phyloP scores from a whole-genome alignment of 148 eudicot genomes.

The Camellia sinensis region DNA sequence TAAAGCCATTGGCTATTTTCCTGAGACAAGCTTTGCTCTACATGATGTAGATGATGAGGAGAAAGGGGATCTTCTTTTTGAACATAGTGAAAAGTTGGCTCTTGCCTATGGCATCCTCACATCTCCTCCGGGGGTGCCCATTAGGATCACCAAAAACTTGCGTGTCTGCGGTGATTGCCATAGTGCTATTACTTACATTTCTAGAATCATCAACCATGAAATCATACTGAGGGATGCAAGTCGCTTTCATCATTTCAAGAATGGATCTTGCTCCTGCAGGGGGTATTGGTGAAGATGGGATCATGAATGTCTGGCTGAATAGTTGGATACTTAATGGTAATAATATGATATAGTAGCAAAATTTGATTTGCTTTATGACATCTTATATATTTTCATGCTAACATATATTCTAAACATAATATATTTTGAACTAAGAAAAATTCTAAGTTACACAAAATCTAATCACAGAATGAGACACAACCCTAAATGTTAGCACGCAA shows the following conservation, averaged over 20 bases:
- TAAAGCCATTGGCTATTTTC: constrained; percentile 66
- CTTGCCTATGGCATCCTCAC: constrained; percentile 73
- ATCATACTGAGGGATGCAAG: constrained; percentile 74
- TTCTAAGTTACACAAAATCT: too few species aligned
- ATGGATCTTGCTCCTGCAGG: constrained; percentile 74
- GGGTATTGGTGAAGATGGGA: constrained; percentile 63
- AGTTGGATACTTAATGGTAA: constrained; percentile 14
- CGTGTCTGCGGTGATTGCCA: constrained; percentile 87
- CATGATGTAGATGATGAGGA: constrained; percentile 92
- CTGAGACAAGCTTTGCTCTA: constrained; percentile 68
- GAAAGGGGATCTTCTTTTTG: constrained; percentile 62
- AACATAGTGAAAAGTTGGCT: constrained; percentile 83
- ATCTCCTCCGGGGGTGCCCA: constrained; percentile 52
- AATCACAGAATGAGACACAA: neutral
- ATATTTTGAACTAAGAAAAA: neutral
- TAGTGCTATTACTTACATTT: constrained; percentile 52
- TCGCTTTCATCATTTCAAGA: constrained; percentile 81
- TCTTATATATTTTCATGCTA: neutral
- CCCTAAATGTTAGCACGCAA: neutral
- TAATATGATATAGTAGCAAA: neutral
- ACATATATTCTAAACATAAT: neutral
- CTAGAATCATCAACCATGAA: constrained; percentile 61
- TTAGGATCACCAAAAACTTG: constrained; percentile 73
- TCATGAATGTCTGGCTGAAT: constrained; percentile 2
- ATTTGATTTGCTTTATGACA: constrained; percentile 6